Evolutionary conservation across 768 basidiomycete species (phyloP), one percentile per base, ranked within the genome.

Genomic region (Kwoniella sp.): DNA sequence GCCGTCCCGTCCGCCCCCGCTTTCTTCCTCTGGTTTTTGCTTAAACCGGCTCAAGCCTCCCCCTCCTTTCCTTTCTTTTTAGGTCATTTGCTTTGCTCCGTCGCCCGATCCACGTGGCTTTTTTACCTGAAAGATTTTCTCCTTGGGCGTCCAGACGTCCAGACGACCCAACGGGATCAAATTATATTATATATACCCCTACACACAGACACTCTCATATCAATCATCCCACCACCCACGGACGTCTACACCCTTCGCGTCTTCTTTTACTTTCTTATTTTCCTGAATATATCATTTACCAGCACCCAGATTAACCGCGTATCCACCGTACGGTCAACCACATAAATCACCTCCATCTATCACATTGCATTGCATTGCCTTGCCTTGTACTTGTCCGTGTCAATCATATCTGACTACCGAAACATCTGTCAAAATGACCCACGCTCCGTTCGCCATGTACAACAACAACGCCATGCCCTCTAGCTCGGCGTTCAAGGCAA

Each of bases 401-500:
- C 2, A 23, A 17, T n/a, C 29, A 50, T 53, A 51, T 50, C 34
- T 50, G 20, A 59, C 23, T 30, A 34, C 0, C 30, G 37, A 58
- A 28, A 45, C 8, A 23, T 2, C 0, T 58, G 41, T 5, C 41
- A 45, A 45, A 17, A 69, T 69, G 68, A 69, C 68, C 13, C 60
- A 61, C 47, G 51, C 66, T 51, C 64, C 65, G 7, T 66, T 72
- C 57, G 34, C 45, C 48, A 45, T 53, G 30, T 60, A 55, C 63
- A 67, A 63, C 58, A 58, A 57, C 30, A 48, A 54, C 28, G 55
- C 63, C 20, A 65, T 61, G 34, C 64, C 68, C 31, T 70, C 70
- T 25, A 25, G 63, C 9, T 73, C 74, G 4, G 58, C 55, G 28
- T 67, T 73, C 64, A 71, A 68, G 25, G 50, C 66, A 13, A 76